Conservation (phyloP, 371 early-diverging fungal genomes). For the Rhizopus sp. region DNA sequence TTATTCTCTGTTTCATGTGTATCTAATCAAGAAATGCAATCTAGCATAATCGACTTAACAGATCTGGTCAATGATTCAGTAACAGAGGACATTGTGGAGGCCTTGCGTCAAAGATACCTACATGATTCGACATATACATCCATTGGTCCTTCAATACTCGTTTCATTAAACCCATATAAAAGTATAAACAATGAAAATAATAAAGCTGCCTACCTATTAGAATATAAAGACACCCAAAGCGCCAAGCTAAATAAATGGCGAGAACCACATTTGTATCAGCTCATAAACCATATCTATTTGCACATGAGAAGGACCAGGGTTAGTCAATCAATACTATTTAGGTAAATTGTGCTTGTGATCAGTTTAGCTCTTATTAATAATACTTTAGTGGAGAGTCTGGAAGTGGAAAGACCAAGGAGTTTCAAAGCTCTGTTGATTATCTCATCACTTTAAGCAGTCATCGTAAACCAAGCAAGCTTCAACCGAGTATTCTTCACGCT, state of each 20-base stretch:
- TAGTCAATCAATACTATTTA: constrained; percentile 75
- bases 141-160: constrained; percentile 58
- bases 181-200: constrained; percentile 11
- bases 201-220: constrained; percentile 30
- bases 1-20: neutral
- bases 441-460: constrained; percentile 71
- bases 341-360: constrained; percentile 33
- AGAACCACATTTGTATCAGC: constrained; percentile 75
- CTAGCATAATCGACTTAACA: constrained; percentile 28
- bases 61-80: constrained; percentile 25
- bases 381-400: constrained; percentile 80
- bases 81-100: constrained; percentile 50
- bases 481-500: constrained; percentile 67
- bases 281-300: constrained; percentile 65
- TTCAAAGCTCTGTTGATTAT: constrained; percentile 63
- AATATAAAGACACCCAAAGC: constrained; percentile 43
- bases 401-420: constrained; percentile 83
- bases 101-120: constrained; percentile 58
- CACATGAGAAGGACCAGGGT: constrained; percentile 81
- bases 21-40: neutral
- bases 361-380: neutral
- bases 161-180: constrained; percentile 35
- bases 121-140: constrained; percentile 56
- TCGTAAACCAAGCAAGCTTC: constrained; percentile 78
- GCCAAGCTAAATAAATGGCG: constrained; percentile 46